Percentiles rank a stretch among this genome's conserved stretches.
phyloP scores from a whole-genome alignment of 2,329 filamentous ascomycete species.

The Sclerotinia nivalis region DNA sequence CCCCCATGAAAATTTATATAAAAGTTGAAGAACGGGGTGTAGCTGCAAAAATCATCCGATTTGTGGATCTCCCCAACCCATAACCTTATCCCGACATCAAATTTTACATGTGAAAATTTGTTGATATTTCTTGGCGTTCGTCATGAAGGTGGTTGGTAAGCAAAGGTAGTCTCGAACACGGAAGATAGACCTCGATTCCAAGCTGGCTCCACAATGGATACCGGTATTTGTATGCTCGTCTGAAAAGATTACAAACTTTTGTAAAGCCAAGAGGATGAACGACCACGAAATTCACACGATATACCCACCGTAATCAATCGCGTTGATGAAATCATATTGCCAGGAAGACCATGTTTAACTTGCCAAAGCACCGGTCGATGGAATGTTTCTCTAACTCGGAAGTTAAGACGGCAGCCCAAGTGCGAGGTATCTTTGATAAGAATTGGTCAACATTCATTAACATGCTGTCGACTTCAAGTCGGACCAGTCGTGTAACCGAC shows the following conservation, averaged over 20 bases:
- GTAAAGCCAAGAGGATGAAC: not conserved
- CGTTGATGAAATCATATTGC: not conserved
- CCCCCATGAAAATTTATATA: not conserved
- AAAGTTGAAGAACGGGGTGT: not conserved
- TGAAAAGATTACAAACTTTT: not conserved
- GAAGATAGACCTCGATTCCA: not conserved
- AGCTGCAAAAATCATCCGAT: not conserved
- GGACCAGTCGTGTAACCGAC: not conserved
- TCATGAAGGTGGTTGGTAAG: constrained; percentile 1
- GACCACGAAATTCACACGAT: not conserved
- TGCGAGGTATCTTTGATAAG: not conserved
- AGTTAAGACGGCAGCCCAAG: not conserved
- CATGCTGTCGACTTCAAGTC: not conserved
- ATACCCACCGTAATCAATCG: not conserved
- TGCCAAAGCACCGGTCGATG: not conserved
- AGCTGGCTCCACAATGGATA: not conserved
- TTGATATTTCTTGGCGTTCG: not conserved
- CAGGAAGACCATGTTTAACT: not conserved
- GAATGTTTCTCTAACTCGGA: not conserved
- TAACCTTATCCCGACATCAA: not conserved
- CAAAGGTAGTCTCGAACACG: constrained; percentile 1
- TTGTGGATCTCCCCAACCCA: not conserved
- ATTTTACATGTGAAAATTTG: too few species aligned
- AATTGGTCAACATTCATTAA: not conserved
- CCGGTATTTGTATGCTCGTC: not conserved